Base-by-base conservation (phyloP, 495 filamentous ascomycete genomes). In the Trichoderma virens region DNA sequence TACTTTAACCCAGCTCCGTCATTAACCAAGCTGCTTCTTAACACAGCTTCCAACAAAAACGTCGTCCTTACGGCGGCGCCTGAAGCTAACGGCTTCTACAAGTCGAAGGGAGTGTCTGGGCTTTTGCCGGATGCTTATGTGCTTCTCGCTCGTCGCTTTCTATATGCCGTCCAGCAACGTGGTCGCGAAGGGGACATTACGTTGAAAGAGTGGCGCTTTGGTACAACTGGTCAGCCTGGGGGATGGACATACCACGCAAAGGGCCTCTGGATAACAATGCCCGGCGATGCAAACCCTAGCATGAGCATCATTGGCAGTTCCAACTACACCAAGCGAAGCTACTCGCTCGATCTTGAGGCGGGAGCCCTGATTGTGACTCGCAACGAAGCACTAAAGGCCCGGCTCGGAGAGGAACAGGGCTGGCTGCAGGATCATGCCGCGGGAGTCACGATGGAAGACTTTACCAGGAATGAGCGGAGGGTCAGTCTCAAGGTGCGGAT, bases 241-340 rank as follows among this genome's bases (percentile, higher is more conserved):
- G 95, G 90, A 2, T 99, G 94, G 94, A 96, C 93, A 0, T 99
- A 99, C 72, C 94, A 99, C 70, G 94, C 94, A 60, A 99, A 99
- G 75, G 94, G 94, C 0, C 79, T 98, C 2, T 98, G 94, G 94
- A 82, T 97, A 27, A 91, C 90, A 0, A 74, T 97, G 14, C 86
- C 87, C 0, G 71, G 75, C 11, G 73, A 78, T 60, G 69, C 78
- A 25, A 74, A 79, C 18, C 92, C 93, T 2, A 89, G 88, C 61
- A 82, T 97, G 28, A 93, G 85, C 28, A 78, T 97, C 2, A 85
- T 99, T 5, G 94, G 94, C 0, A 93, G 88, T 69, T 93, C 89
- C 47, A 99, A 99, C 72, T 99, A 97, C 75, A 99, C 94, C 0
- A 93, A 94, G 71, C 80, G 94, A 35, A 94, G 90, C 70, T 97